Evolutionary conservation across 2,329 filamentous ascomycete species (phyloP), one percentile per base, ranked within the genome.

Genomic region (Scedosporium apiospermum): DNA sequence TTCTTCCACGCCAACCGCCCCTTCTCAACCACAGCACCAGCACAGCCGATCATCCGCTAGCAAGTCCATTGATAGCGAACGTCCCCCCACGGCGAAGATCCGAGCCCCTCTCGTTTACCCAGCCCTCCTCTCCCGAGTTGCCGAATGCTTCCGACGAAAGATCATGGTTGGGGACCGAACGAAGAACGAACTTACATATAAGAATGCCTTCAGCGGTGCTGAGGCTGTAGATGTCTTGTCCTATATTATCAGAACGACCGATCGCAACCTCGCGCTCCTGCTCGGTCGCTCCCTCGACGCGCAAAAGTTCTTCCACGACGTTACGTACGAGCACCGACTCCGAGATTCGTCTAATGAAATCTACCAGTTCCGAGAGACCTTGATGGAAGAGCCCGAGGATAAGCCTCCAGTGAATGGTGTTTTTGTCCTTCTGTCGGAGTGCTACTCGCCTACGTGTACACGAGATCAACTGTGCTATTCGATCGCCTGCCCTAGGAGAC

Each of bases 271-370:
- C 65, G 95, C 95, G 10, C 80, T 99, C 58, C 84, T 99, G 9
- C 80, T 99, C 16, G 95, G 95, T 65, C 86, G 95, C 71, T 92
- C 95, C 51, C 79, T 99, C 65, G 95, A 99, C 76, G 95, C 95
- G 26, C 95, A 99, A 72, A 98, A 98, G 73, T 97, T 96, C 78
- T 99, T 99, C 73, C 95, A 99, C 77, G 95, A 99, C 80, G 95
- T 98, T 60, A 97, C 93, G 0, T 99, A 99, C 75, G 93, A 97
- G 69, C 95, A 99, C 75, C 86, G 95, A 58, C 79, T 99, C 69
- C 89, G 95, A 75, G 95, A 99, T 75, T 96, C 93, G n/a, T 85
- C 88, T 49, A 89, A 88, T 60, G 95, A 99, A 75, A 90, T 99
- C 74, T 99, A 98, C 74, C 93, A 98, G 72, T 99, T 99, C 76